These are phyloP conservation scores for Irpex sp. DNA, from an alignment of 1,284 basidiomycete genomes.

Conservation along the genomic window DNA sequence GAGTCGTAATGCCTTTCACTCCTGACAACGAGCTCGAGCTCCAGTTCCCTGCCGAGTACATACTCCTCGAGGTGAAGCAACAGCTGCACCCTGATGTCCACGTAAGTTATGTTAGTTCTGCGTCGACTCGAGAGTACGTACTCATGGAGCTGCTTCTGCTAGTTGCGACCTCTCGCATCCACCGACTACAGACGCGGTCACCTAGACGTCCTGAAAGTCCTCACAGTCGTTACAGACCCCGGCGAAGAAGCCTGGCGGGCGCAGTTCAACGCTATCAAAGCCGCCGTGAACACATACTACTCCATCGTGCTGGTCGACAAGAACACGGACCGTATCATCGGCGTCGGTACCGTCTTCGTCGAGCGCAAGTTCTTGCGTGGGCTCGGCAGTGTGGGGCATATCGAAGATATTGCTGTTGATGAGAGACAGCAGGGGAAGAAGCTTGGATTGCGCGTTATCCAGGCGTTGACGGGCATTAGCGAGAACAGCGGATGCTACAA, in stretches of 20 bases:
- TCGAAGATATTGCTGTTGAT: conserved; percentile 96
- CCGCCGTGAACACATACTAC: conserved; percentile 70
- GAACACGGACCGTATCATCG: conserved; percentile 77
- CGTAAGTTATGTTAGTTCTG: conserved; percentile 32
- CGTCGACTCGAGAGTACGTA: neutral
- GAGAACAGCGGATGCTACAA: conserved; percentile 86
- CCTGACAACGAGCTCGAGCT: conserved; percentile 71
- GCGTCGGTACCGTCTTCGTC: conserved; percentile 80
- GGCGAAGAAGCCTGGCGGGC: conserved; percentile 66
- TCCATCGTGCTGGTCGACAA: conserved; percentile 82
- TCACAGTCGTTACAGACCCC: conserved; percentile 78
- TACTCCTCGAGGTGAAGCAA: conserved; percentile 56
- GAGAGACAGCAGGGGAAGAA: conserved; percentile 86
- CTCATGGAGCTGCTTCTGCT: neutral
- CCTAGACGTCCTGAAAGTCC: conserved; percentile 76
- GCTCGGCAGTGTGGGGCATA: conserved; percentile 85
- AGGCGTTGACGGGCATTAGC: conserved; percentile 78
- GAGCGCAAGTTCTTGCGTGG: conserved; percentile 92
- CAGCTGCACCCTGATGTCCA: conserved; percentile 55
- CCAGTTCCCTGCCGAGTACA: conserved; percentile 66
- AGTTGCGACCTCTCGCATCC: conserved; percentile 88
- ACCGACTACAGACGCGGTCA: conserved; percentile 86
- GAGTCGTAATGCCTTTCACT: conserved; percentile 48
- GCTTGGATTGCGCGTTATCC: conserved; percentile 85
- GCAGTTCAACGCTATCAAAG: conserved; percentile 63